Base-by-base conservation (phyloP, 306 rosid genomes). In the Potentilla sterilis region DNA sequence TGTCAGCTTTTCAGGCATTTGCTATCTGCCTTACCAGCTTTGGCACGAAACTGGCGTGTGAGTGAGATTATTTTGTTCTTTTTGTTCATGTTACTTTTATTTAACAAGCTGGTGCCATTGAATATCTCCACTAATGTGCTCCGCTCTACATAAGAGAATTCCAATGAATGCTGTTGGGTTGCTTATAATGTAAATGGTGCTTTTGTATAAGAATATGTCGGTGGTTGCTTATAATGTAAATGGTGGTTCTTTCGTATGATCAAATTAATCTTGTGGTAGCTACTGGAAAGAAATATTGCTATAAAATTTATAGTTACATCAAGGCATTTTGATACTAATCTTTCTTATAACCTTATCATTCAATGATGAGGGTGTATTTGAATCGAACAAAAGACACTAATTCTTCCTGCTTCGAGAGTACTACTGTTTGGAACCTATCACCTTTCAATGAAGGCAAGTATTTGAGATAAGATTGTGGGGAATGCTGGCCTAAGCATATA, bases 21-120 rank as follows among this genome's bases (percentile, higher is more conserved):
- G 98, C 99, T 74, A 96, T 96, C 79, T 96, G 97, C 93, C 89
- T 96, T 37, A 84, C 98, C 35, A 96, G 98, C 92, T 96, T 96
- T 71, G 99, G 98, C 85, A 90, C 97, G 22, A 96, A 96, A 90
- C 87, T 96, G 77, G 99, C 98, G 1, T 96, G 99, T 77, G 99
- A 96, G 89, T 96, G 86, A 73, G 72, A 74, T 65, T 71, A 54
- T 61, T 48, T 73, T 16, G 61, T 79, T 78, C 42, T 7, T 37
- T 37, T 6, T 70, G 67, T 65, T 72, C 49, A 47, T 74, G 41
- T 44, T 52, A 40, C 82, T 78, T 87, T 63, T 79, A 78, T 81
- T 81, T 82, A 71, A 76, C 70, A 67, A 71, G 78, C 70, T 16
- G 67, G 79, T 81, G 61, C 70, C 61, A n/a, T 66, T 79, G 92